phyloP scores from a whole-genome alignment of 2,329 filamentous ascomycete species.

The Zopfia rhizophila region DNA sequence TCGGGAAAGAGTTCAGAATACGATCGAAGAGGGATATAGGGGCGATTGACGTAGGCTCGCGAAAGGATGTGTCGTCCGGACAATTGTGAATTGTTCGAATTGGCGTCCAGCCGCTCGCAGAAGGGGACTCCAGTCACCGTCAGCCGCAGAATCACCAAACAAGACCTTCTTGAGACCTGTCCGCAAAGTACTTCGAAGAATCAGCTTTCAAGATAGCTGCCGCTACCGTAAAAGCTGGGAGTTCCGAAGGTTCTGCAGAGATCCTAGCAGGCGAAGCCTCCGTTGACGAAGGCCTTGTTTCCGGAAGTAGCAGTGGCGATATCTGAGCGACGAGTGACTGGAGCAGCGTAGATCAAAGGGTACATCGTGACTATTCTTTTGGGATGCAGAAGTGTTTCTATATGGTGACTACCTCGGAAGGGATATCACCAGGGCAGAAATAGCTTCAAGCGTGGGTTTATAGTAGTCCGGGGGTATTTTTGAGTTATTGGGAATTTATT shows the following conservation, averaged over 20 bases:
- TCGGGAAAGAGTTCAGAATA: constrained; percentile 13
- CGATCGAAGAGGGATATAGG: constrained; percentile 27
- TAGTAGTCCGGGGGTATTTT: constrained; percentile 21
- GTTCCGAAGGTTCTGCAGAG: constrained; percentile 45
- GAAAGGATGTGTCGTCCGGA: constrained; percentile 40
- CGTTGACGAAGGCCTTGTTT: constrained; percentile 53
- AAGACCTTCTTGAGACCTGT: constrained; percentile 50
- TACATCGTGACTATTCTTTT: constrained; percentile 47
- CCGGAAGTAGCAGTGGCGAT: constrained; percentile 43
- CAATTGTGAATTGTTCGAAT: constrained; percentile 46
- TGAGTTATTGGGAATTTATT: constrained; percentile 34
- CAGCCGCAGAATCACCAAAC: constrained; percentile 56
- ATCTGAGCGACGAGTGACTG: constrained; percentile 57
- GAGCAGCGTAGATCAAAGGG: constrained; percentile 46
- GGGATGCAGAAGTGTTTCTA: constrained; percentile 41
- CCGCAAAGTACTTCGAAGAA: constrained; percentile 50
- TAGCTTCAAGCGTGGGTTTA: constrained; percentile 35
- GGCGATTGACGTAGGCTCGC: constrained; percentile 42
- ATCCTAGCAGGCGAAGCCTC: constrained; percentile 52
- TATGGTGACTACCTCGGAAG: constrained; percentile 35
- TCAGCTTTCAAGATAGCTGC: constrained; percentile 46
- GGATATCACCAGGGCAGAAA: constrained; percentile 40
- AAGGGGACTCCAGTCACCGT: constrained; percentile 55
- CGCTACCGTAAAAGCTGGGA: constrained; percentile 47
- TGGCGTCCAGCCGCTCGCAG: constrained; percentile 43